These are phyloP conservation scores for Vicia faba DNA, from an alignment of 306 rosid genomes.

Conservation along the genomic window DNA sequence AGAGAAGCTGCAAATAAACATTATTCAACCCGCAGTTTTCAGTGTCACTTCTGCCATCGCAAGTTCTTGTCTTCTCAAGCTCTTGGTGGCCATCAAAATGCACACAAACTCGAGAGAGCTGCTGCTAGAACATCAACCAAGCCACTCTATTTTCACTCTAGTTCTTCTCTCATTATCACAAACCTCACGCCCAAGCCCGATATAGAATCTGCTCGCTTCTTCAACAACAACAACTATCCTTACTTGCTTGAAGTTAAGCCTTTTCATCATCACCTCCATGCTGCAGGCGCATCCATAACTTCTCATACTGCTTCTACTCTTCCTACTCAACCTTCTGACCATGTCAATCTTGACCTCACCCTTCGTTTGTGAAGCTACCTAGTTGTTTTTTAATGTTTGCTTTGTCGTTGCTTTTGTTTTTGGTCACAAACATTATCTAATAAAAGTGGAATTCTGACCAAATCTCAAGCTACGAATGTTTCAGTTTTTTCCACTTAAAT, in stretches of 20 bases:
- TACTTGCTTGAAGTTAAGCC: conserved; percentile 41
- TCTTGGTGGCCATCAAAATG: conserved; percentile 94
- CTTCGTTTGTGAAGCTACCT: conserved; percentile 51
- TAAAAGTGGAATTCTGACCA: no score
- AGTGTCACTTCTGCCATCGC: conserved; percentile 71
- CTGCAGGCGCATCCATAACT: neutral
- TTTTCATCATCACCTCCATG: neutral
- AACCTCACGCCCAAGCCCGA: conserved; percentile 7
- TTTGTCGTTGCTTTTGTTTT: neutral
- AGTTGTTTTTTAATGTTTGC: neutral
- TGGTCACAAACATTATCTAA: no score
- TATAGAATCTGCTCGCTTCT: no score
- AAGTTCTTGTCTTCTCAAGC: conserved; percentile 84
- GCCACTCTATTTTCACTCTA: neutral
- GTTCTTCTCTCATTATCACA: neutral
- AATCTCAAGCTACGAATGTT: no score
- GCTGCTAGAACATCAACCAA: conserved; percentile 44
- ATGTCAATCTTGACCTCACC: conserved; percentile 57
- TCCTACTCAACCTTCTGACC: conserved; percentile 18
- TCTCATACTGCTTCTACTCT: neutral
- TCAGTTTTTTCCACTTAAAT: no score
- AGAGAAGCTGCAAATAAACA: conserved; percentile 14
- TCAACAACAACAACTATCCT: no score
- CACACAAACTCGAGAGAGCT: conserved; percentile 87
- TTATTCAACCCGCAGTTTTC: conserved; percentile 44